These are phyloP conservation scores for Globisporangium uncinulatum DNA, from an alignment of 352 stramenopile genomes.

Conservation along the genomic window DNA sequence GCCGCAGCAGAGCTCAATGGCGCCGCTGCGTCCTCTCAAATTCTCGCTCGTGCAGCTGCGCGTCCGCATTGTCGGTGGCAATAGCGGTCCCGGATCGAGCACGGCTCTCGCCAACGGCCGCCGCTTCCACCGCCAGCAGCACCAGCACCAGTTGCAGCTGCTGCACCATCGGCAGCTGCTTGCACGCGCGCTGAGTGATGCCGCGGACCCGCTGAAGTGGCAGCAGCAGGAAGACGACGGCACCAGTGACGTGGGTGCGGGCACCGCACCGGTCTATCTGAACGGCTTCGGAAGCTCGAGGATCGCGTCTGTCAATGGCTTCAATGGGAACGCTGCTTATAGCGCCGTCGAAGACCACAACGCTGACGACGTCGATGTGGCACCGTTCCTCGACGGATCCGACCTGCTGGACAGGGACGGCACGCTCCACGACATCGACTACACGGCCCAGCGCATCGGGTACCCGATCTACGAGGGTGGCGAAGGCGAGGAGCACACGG, in stretches of 20 bases:
- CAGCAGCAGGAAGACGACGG: constrained; percentile 6
- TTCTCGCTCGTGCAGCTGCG: constrained; percentile 33
- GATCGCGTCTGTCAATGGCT: constrained; percentile 4
- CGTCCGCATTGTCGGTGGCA: constrained; percentile 3
- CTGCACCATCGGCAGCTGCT: constrained; percentile 25
- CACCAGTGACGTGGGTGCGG: background rate
- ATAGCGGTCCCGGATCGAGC: background rate
- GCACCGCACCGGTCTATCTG: background rate
- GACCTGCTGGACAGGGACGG: constrained; percentile 25
- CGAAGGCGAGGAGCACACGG: constrained; percentile 18
- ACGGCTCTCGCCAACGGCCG: constrained; percentile 6
- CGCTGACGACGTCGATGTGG: constrained; percentile 10
- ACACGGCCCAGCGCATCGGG: constrained; percentile 67
- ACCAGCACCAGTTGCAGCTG: constrained; percentile 13
- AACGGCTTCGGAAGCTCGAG: constrained; percentile 8
- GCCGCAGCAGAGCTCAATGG: constrained; percentile 2
- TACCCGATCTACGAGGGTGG: constrained; percentile 51
- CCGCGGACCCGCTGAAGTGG: constrained; percentile 19
- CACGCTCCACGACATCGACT: constrained; percentile 48
- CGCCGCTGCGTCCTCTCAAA: constrained; percentile 32
- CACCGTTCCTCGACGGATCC: constrained; percentile 20
- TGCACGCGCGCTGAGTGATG: constrained; percentile 37
- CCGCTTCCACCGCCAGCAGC: constrained; percentile 15
- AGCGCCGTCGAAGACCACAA: constrained; percentile 2
- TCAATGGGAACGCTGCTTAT: background rate